phyloP scores from a whole-genome alignment of 2,329 filamentous ascomycete species.

The Aspergillus flavus region DNA sequence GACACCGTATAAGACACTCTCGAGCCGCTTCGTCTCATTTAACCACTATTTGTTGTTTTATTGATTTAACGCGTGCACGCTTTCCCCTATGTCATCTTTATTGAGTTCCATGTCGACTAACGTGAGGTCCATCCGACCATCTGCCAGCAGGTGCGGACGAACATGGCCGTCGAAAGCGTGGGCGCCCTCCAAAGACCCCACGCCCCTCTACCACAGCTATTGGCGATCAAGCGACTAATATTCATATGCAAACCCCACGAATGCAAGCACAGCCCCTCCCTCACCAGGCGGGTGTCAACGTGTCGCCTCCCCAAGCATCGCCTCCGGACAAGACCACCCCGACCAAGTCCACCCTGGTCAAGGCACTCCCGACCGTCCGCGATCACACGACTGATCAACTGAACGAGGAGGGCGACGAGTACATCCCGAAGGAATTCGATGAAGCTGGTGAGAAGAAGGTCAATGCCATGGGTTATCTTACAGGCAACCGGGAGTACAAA shows the following conservation, averaged over 20 bases:
- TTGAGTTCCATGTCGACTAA: conserved; percentile 21
- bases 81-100: background rate
- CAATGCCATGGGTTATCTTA: conserved; percentile 75
- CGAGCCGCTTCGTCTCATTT: conserved; percentile 22
- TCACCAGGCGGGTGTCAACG: conserved; percentile 31
- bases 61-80: conserved; percentile 3
- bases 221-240: conserved; percentile 34
- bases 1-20: conserved; percentile 7
- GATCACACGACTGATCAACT: conserved; percentile 98
- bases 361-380: conserved; percentile 90
- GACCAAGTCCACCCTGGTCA: conserved; percentile 77
- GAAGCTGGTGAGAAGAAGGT: conserved; percentile 95
- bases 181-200: conserved; percentile 53
- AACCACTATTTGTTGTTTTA: conserved; percentile 6
- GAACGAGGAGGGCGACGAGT: conserved; percentile 86
- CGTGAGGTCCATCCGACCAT: conserved; percentile 11
- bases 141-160: conserved; percentile 33
- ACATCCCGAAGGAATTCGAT: conserved; percentile 89
- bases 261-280: conserved; percentile 42
- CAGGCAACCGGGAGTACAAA: conserved; percentile 83
- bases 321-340: conserved; percentile 74
- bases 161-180: conserved; percentile 52
- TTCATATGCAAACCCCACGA: conserved; percentile 43
- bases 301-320: conserved; percentile 62
- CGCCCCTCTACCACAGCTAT: conserved; percentile 39